Conservation (phyloP, 305 asterid species). For the Solanum hybrid region DNA sequence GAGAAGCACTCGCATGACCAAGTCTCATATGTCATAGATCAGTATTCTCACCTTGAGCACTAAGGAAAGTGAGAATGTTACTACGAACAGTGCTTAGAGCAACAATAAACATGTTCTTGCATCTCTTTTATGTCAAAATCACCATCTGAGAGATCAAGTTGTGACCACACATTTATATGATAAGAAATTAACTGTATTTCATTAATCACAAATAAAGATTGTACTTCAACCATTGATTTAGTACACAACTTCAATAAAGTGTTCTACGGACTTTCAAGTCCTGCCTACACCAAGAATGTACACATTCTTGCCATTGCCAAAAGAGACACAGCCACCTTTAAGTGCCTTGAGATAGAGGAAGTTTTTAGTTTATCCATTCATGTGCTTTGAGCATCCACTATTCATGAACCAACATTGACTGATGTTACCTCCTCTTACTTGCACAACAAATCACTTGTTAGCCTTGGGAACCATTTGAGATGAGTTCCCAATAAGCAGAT, state of each 20-base stretch:
- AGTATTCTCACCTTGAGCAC: background rate
- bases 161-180: background rate
- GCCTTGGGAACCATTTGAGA: background rate
- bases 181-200: background rate
- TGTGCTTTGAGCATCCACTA: background rate
- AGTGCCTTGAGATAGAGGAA: background rate
- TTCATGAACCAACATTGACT: background rate
- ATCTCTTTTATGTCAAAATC: background rate
- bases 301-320: background rate
- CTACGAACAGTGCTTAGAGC: background rate
- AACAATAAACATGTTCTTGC: background rate
- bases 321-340: background rate
- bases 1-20: background rate
- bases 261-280: background rate
- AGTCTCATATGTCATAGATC: background rate
- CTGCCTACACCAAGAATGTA: background rate
- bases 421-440: background rate
- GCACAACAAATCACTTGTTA: background rate
- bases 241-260: background rate
- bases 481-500: background rate
- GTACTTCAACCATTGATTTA: background rate
- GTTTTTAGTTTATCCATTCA: background rate
- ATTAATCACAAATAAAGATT: background rate
- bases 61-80: background rate
- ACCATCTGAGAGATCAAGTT: background rate